Base-by-base conservation (phyloP, 2,329 filamentous ascomycete species). In the Zasmidium cellare region DNA sequence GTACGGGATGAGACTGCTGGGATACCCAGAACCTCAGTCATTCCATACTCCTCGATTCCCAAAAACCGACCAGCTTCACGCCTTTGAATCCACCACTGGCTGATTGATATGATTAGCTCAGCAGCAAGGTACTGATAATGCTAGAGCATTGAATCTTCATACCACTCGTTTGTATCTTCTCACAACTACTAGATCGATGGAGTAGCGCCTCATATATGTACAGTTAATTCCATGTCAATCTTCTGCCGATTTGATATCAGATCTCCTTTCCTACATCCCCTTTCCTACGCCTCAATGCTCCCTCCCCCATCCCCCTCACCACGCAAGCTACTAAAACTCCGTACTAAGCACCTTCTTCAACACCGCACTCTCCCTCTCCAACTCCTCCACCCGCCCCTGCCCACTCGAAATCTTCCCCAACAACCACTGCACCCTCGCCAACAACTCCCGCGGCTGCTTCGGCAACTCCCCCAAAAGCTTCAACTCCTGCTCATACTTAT, bases 401-500 rank as follows among this genome's bases (percentile, higher is more conserved):
- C 88, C 87, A n/a, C 72, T 77, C 65, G 86, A 81, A 59, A 96
- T 75, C 78, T 96, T 96, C 0, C 71, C 74, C 48, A 96, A 73
- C 63, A 97, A 76, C 77, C 90, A 97, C 56, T 83, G 78, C 2
- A 91, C 81, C 31, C 93, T 79, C 0, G 83, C 81, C 0, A 77
- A 78, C 24, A 90, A 79, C 78, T 94, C 87, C 19, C 78, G 75
- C 0, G 91, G 89, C 72, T 90, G 85, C 51, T 82, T 87, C 6
- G 87, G 88, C 66, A 96, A 72, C 19, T 81, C 80, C 0, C 84
- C 90, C n/a, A 97, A 75, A 55, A 90, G 70, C 57, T 78, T 80
- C 57, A 97, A 77, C 75, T 97, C 92, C 23, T 80, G 79, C 78
- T 97, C 93, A 46, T 84, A 88, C 74, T 91, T 91, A 44, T 88